These are phyloP conservation scores for Deinandra increscens DNA, from an alignment of 129 eudicot genomes.

Conservation along the genomic window DNA sequence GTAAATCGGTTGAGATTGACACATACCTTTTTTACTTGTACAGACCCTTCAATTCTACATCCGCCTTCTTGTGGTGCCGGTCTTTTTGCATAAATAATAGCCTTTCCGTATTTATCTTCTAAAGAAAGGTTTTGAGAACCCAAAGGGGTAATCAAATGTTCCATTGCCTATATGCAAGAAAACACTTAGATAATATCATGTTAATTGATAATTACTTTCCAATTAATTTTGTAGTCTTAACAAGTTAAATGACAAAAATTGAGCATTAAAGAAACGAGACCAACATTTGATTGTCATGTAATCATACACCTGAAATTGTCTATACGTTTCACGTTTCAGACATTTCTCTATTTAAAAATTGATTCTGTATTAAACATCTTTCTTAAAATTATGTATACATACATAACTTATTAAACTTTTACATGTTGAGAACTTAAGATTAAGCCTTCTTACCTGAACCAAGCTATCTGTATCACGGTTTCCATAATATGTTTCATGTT, in stretches of 20 bases:
- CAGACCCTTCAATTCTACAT: constrained; percentile 81
- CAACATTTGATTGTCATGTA: too few species aligned
- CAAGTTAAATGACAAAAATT: neutral
- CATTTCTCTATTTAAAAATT: too few species aligned
- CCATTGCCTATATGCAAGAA: constrained; percentile 46
- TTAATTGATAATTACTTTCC: neutral
- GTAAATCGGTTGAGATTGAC: neutral
- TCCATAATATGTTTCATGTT: constrained; percentile 77
- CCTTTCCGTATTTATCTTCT: constrained; percentile 31
- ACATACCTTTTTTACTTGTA: constrained; percentile 60
- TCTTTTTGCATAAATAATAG: constrained; percentile 37
- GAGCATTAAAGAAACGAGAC: too few species aligned
- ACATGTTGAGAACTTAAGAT: neutral
- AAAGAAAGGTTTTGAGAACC: constrained; percentile 13
- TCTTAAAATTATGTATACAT: too few species aligned
- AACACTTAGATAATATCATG: neutral
- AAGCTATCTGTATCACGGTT: constrained; percentile 73
- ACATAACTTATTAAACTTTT: too few species aligned
- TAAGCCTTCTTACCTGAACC: constrained; percentile 47
- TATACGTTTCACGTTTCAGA: too few species aligned
- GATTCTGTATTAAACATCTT: too few species aligned
- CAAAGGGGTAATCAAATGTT: constrained; percentile 46
- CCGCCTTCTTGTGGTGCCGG: constrained; percentile 67
- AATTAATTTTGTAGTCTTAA: too few species aligned
- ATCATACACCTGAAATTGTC: too few species aligned